phyloP scores from a whole-genome alignment of 1,284 basidiomycete species.

The Cryptococcus wingfieldii region DNA sequence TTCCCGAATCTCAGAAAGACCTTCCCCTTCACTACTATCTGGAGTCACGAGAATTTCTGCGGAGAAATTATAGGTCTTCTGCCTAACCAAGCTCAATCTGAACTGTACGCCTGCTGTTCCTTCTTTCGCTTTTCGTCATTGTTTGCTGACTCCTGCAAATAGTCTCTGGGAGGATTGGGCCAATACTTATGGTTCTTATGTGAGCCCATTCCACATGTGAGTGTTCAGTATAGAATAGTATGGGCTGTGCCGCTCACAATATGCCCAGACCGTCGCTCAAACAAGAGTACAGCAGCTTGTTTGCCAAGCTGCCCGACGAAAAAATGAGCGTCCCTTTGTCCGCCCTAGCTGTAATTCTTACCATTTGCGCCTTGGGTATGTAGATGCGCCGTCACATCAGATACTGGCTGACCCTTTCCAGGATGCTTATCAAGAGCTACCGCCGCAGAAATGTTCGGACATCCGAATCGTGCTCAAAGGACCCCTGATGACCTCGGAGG shows the following conservation, averaged over 20 bases:
- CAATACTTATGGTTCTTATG: slow-evolving; percentile 39
- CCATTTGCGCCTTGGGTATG: slow-evolving; percentile 44
- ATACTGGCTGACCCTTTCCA: background rate
- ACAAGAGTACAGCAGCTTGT: slow-evolving; percentile 41
- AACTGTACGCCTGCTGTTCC: slow-evolving; percentile 25
- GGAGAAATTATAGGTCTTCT: slow-evolving; percentile 46
- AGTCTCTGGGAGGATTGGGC: slow-evolving; percentile 38
- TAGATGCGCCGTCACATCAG: background rate
- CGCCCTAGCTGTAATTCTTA: slow-evolving; percentile 42
- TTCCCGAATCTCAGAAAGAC: slow-evolving; percentile 47
- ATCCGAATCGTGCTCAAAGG: slow-evolving; percentile 13
- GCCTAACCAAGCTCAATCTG: slow-evolving; percentile 39
- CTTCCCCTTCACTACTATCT: slow-evolving; percentile 50
- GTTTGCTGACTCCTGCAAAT: background rate
- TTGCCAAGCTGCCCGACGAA: slow-evolving; percentile 34
- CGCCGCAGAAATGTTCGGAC: slow-evolving; percentile 40
- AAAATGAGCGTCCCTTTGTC: slow-evolving; percentile 42
- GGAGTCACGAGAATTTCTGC: slow-evolving; percentile 49
- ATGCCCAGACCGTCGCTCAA: slow-evolving; percentile 29
- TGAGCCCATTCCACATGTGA: slow-evolving; percentile 43
- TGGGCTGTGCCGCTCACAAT: background rate
- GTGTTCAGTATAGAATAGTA: background rate
- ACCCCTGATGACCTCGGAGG: background rate
- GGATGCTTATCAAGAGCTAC: slow-evolving; percentile 45
- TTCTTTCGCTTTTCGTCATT: background rate